Conservation (phyloP, 176 grass and related monocot genomes). For the Paspalum notatum region DNA sequence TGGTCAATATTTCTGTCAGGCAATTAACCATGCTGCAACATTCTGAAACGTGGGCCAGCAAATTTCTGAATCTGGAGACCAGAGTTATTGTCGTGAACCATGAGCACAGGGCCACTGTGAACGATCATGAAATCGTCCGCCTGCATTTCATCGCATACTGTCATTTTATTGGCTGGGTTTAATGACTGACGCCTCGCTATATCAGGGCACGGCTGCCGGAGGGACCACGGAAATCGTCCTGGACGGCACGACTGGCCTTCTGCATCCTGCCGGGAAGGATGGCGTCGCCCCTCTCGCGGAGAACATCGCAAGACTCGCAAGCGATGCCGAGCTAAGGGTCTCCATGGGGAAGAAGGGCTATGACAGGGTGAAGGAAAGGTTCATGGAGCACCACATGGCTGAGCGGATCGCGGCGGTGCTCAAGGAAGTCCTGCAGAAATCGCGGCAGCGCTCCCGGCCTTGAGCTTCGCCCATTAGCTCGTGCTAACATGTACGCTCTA, state of each 20-base stretch:
- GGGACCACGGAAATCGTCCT: slow-evolving; percentile 88
- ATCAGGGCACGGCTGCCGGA: slow-evolving; percentile 84
- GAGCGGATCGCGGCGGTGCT: slow-evolving; percentile 70
- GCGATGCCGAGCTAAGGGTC: slow-evolving; percentile 61
- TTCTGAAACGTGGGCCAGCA: slow-evolving; percentile 30
- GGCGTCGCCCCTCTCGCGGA: slow-evolving; percentile 68
- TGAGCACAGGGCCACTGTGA: slow-evolving; percentile 4
- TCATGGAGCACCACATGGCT: slow-evolving; percentile 96
- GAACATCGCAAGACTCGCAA: slow-evolving; percentile 76
- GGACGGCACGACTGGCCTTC: slow-evolving; percentile 77
- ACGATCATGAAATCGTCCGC: slow-evolving; percentile 23
- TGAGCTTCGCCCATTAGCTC: slow-evolving; percentile 23
- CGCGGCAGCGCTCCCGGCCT: slow-evolving; percentile 30
- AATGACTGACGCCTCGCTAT: slow-evolving; percentile 17
- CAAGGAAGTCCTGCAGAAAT: slow-evolving; percentile 58
- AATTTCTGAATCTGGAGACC: slow-evolving; percentile 27
- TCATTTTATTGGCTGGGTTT: slow-evolving; percentile 35
- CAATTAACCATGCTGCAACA: slow-evolving; percentile 15
- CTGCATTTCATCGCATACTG: slow-evolving; percentile 21
- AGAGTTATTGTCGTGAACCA: slow-evolving; percentile 34
- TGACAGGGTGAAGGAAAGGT: slow-evolving; percentile 70
- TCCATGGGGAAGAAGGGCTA: slow-evolving; percentile 79
- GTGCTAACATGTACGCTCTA: slow-evolving; percentile 11
- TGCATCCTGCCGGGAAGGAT: slow-evolving; percentile 85
- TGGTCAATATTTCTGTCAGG: not conserved